These are phyloP conservation scores for Apium graveolens DNA, from an alignment of 129 eudicot genomes.

Conservation along the genomic window DNA sequence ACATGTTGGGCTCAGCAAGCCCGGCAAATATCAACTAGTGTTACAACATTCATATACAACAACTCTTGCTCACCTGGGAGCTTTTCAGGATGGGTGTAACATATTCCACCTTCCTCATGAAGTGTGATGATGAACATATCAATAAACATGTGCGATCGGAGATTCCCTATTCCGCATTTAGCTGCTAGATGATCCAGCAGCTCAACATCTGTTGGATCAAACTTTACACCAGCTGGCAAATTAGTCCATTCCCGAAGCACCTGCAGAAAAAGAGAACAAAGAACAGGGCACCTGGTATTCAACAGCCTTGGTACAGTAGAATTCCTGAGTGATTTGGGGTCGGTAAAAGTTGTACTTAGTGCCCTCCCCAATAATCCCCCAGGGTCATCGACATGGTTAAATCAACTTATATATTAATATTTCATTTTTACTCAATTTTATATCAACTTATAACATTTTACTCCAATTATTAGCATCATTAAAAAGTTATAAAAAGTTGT, in stretches of 20 bases:
- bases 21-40: background rate
- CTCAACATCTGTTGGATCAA: slow-evolving; percentile 23
- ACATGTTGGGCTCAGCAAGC: no score
- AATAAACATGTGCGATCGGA: background rate
- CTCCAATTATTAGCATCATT: no score
- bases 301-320: background rate
- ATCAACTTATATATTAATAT: no score
- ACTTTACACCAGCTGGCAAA: slow-evolving; percentile 23
- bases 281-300: background rate
- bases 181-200: slow-evolving; percentile 26
- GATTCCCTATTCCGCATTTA: slow-evolving; percentile 4
- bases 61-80: slow-evolving; percentile 13
- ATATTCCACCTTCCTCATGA: slow-evolving; percentile 13
- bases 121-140: slow-evolving; percentile 24
- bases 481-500: no score
- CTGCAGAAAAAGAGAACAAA: slow-evolving; percentile 26
- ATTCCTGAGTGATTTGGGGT: no score
- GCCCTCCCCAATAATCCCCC: no score
- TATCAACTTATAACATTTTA: no score
- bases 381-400: no score
- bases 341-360: no score
- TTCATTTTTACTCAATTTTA: no score
- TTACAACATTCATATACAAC: background rate
- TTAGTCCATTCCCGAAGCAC: slow-evolving; percentile 58
- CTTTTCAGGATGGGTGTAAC: slow-evolving; percentile 23